These are phyloP conservation scores for Rhizopogon roseolus DNA, from an alignment of 768 basidiomycete genomes.

Conservation along the genomic window DNA sequence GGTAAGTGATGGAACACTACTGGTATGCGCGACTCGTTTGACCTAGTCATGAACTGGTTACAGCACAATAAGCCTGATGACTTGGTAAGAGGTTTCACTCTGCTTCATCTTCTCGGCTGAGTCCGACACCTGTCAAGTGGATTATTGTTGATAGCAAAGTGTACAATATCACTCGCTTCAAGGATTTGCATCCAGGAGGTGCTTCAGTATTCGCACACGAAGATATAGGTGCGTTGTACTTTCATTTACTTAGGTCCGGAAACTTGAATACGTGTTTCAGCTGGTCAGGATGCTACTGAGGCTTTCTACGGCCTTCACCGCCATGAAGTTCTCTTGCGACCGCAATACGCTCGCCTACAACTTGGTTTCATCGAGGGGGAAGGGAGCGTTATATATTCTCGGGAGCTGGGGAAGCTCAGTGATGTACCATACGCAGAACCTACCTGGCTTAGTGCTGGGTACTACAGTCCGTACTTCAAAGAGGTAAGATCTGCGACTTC, in stretches of 20 bases:
- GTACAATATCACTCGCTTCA: slow-evolving; percentile 77
- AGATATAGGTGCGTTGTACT: slow-evolving; percentile 56
- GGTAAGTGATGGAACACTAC: slow-evolving; percentile 28
- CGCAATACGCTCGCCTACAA: slow-evolving; percentile 59
- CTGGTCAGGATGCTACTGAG: slow-evolving; percentile 76
- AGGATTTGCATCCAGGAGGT: slow-evolving; percentile 80
- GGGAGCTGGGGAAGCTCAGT: slow-evolving; percentile 49
- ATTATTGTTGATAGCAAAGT: slow-evolving; percentile 81
- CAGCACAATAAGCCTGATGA: slow-evolving; percentile 80
- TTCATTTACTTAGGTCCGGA: background rate
- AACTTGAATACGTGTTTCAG: slow-evolving; percentile 22
- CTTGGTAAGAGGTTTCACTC: slow-evolving; percentile 38
- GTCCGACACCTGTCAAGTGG: slow-evolving; percentile 46
- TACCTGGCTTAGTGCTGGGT: slow-evolving; percentile 64
- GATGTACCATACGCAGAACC: slow-evolving; percentile 79
- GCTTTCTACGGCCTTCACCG: slow-evolving; percentile 77
- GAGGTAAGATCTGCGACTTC: slow-evolving; percentile 38
- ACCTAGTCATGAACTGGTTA: background rate
- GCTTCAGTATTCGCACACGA: slow-evolving; percentile 63
- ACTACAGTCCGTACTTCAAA: slow-evolving; percentile 69
- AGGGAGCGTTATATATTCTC: slow-evolving; percentile 42
- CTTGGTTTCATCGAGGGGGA: slow-evolving; percentile 63
- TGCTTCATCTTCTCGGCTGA: background rate
- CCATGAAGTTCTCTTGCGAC: slow-evolving; percentile 62
- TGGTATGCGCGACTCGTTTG: background rate